phyloP scores from a whole-genome alignment of 2,329 filamentous ascomycete species.

The Hypoxylon sp. region DNA sequence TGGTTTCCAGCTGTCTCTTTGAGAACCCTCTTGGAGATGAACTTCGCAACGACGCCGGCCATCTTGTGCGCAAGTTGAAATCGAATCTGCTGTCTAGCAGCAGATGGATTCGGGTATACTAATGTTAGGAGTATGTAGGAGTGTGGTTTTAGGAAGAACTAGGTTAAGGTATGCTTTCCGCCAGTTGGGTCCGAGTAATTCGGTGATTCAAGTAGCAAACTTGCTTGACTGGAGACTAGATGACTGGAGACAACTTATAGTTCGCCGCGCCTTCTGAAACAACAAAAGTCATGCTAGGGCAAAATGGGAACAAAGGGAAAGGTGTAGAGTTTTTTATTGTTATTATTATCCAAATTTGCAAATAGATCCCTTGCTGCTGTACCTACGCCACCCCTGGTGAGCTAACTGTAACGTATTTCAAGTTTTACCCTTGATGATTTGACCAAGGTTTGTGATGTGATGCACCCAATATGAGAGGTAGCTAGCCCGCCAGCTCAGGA shows the following conservation, averaged over 20 bases:
- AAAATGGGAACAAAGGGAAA: conserved; percentile 24
- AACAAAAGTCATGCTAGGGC: conserved; percentile 18
- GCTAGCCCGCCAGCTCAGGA: conserved; percentile 23
- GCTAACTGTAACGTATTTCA: conserved; percentile 26
- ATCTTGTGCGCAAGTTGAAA: conserved; percentile 54
- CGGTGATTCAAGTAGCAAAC: conserved; percentile 14
- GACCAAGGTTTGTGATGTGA: conserved; percentile 7
- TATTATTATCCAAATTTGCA: conserved; percentile 5
- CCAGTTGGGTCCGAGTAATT: conserved; percentile 4
- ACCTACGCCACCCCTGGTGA: conserved; percentile 21
- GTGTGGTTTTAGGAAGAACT: conserved; percentile 15
- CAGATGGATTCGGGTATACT: conserved; percentile 1
- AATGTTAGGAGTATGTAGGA: neutral
- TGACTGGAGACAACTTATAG: conserved; percentile 9
- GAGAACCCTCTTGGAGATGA: conserved; percentile 67
- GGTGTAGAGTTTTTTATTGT: conserved; percentile 16
- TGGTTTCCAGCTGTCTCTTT: conserved; percentile 68
- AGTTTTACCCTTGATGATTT: conserved; percentile 30
- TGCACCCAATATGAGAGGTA: conserved; percentile 26
- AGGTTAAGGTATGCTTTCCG: conserved; percentile 10
- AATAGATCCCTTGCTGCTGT: conserved; percentile 15
- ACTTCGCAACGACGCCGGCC: conserved; percentile 65
- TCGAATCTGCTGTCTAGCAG: conserved; percentile 1
- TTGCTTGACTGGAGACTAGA: neutral
- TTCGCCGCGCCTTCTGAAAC: conserved; percentile 25